Base-by-base conservation (phyloP, 257 asterid genomes). In the Fraxinus pennsylvanica region DNA sequence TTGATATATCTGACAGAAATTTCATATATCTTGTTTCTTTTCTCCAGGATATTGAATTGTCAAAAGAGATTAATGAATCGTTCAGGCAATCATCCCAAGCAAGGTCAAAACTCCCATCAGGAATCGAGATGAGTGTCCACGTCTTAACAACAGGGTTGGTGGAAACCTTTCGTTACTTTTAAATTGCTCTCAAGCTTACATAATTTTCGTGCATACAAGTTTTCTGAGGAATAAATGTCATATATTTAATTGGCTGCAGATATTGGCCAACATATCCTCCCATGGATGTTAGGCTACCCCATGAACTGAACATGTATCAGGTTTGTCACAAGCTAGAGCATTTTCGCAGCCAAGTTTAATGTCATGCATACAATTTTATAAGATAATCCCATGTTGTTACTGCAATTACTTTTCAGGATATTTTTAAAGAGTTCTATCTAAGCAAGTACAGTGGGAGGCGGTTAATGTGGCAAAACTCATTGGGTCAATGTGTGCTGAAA, bases 181-280 rank as follows among this genome's bases (percentile, higher is more conserved):
- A 2, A 19, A 10, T 78, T 78, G 2, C 69, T 63, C 8, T 63
- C 19, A 63, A 63, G 36, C 69, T 63, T 63, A 9, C 82, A 38
- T 36, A 32, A 68, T 50, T 61, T 57, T 76, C 27, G 0, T 3
- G 35, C 32, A 9, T 22, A 63, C 0, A 0, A 63, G 69, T 63
- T 71, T 9, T 41, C 3, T 32, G 52, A 41, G 74, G 43, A 27
- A 35, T 33, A 73, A 70, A 75, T 63, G 45, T 71, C 22, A 21
- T 78, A 21, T 71, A 66, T 38, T 85, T 73, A 45, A 77, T 76
- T 67, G 50, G 30, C 67, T 87, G 81, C 89, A 95, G 99, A 76
- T 96, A 93, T 84, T 96, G 99, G 99, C 99, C 99, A 76, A 96
- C 99, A 38, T 96, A 96, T 87, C 97, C 99, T 76, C 99, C 99